These are phyloP conservation scores for Trametes sanguinea DNA, from an alignment of 768 basidiomycete genomes.

Conservation along the genomic window DNA sequence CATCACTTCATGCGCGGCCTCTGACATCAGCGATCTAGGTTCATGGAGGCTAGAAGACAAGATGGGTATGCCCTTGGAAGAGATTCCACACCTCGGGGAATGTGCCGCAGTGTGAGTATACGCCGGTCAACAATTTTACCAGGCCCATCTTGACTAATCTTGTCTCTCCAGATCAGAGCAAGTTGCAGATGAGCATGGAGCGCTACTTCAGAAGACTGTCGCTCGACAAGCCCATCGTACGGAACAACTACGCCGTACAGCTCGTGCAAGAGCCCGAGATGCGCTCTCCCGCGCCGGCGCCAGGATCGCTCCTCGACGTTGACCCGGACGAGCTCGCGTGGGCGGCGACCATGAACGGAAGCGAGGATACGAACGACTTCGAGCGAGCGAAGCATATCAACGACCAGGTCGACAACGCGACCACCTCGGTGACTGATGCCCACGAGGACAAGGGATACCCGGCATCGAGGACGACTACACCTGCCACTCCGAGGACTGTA, in stretches of 20 bases:
- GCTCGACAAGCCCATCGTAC: slow-evolving; percentile 66
- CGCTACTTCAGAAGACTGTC: slow-evolving; percentile 70
- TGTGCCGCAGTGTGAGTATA: slow-evolving; percentile 69
- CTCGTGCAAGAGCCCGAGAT: slow-evolving; percentile 36
- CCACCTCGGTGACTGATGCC: not conserved
- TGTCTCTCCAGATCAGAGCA: slow-evolving; percentile 42
- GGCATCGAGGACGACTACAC: slow-evolving; percentile 7
- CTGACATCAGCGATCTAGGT: slow-evolving; percentile 40
- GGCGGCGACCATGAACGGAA: slow-evolving; percentile 55
- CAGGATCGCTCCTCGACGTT: slow-evolving; percentile 31
- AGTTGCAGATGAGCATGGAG: slow-evolving; percentile 62
- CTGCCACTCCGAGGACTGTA: slow-evolving; percentile 35
- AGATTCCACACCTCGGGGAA: slow-evolving; percentile 73
- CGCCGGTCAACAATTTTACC: not conserved
- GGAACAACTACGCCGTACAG: slow-evolving; percentile 66
- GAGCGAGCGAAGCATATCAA: slow-evolving; percentile 22
- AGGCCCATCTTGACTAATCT: no score
- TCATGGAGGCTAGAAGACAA: slow-evolving; percentile 80
- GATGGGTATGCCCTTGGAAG: slow-evolving; percentile 68
- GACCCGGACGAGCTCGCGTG: slow-evolving; percentile 72
- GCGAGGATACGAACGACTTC: slow-evolving; percentile 44
- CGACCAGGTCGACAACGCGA: slow-evolving; percentile 5
- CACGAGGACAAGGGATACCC: not conserved
- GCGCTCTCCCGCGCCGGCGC: slow-evolving; percentile 9
- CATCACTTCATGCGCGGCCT: no score